Percentiles rank a stretch among this genome's conserved stretches.
phyloP scores from a whole-genome alignment of 345 rosid species.

The Gossypium mustelinum region DNA sequence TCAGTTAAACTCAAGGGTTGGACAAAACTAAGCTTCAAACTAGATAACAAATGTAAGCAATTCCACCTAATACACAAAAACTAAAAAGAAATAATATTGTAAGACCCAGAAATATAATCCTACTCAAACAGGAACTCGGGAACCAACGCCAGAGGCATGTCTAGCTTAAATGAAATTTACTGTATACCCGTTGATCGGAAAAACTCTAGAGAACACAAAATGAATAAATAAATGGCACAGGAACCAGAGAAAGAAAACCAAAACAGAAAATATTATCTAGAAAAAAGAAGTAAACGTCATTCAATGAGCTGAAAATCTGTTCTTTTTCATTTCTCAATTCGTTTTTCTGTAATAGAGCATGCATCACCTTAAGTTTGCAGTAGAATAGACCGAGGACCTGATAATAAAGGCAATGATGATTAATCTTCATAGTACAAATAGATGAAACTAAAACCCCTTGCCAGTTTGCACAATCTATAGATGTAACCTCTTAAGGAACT shows the following conservation, averaged over 20 bases:
- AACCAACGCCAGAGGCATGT: background rate
- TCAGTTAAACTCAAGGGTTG: background rate
- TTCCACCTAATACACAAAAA: background rate
- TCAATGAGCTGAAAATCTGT: background rate
- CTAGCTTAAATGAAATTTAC: background rate
- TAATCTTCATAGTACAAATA: background rate
- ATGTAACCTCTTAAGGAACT: background rate
- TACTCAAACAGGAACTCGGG: background rate
- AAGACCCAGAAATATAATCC: background rate
- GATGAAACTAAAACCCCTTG: background rate
- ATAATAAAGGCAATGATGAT: background rate
- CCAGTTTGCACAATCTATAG: background rate
- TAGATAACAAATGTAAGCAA: background rate
- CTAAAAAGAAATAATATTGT: background rate
- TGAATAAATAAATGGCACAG: background rate
- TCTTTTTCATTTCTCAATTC: background rate
- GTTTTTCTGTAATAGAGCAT: background rate
- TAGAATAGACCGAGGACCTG: background rate
- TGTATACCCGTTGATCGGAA: background rate
- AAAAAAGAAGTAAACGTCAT: background rate
- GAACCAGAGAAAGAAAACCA: background rate
- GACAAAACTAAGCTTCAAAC: background rate
- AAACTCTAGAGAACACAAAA: background rate
- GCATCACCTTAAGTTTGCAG: background rate
- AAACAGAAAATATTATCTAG: background rate